Conservation (phyloP, 2,329 filamentous ascomycete genomes). For the Cytospora leucostoma region DNA sequence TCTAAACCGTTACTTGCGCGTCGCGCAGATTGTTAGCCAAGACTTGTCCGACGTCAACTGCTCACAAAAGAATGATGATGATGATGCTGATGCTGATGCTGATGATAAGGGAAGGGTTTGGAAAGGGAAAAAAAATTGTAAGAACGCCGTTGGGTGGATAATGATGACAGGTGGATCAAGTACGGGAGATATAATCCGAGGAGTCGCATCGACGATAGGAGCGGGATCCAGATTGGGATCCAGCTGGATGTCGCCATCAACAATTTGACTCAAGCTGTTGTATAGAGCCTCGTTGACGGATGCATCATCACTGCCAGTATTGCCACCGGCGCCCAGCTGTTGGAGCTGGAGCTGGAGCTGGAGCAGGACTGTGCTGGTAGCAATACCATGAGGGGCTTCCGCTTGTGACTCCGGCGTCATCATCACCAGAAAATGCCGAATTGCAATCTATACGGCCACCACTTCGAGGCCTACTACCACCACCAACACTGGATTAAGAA, state of each 20-base stretch:
- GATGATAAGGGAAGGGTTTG: not conserved
- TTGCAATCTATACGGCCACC: not conserved
- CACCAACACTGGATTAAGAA: not conserved
- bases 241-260: not conserved
- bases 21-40: constrained; percentile 16
- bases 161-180: not conserved
- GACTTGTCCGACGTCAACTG: not conserved
- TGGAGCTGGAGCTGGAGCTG: not conserved
- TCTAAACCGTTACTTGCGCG: constrained; percentile 40
- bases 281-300: not conserved
- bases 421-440: not conserved
- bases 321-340: not conserved
- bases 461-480: not conserved
- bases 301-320: not conserved
- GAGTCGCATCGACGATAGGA: not conserved
- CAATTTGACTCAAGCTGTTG: not conserved
- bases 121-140: not conserved
- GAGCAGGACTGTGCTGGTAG: constrained; percentile 21
- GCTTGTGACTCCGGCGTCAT: not conserved
- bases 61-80: not conserved
- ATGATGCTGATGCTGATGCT: not conserved
- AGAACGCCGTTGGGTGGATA: not conserved
- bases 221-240: not conserved
- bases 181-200: not conserved
- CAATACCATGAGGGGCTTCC: constrained; percentile 24